These are phyloP conservation scores for Scenedesmus sp. DNA, from an alignment of 163 green algal genomes.

Conservation along the genomic window DNA sequence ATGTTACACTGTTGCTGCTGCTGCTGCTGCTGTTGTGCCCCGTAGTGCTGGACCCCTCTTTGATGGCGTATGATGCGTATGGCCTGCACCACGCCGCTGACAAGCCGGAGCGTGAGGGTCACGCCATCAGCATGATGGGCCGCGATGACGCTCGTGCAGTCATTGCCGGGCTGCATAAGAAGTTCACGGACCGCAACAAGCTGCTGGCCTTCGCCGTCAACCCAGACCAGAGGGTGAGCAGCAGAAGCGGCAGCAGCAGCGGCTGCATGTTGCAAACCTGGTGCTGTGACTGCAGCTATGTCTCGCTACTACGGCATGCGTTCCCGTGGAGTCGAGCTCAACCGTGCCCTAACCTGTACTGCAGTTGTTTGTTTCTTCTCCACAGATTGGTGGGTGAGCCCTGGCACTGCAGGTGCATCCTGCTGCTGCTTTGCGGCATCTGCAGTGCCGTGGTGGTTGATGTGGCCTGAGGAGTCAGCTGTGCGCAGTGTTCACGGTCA, in stretches of 20 bases:
- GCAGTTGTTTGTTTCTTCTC: no score
- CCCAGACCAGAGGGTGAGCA: slow-evolving; percentile 23
- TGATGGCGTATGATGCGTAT: slow-evolving; percentile 45
- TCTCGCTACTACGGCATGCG: no score
- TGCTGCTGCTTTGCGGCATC: no score
- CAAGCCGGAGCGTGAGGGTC: slow-evolving; percentile 32
- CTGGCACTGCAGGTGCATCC: no score
- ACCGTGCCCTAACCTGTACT: no score
- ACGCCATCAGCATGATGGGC: slow-evolving; percentile 34
- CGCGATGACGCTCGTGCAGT: background rate
- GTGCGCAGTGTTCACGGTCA: no score
- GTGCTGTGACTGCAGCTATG: no score
- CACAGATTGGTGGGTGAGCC: no score
- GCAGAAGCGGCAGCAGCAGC: background rate
- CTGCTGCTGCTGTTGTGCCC: background rate
- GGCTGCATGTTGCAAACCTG: background rate
- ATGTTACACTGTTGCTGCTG: background rate
- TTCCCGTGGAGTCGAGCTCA: no score
- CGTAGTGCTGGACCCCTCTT: slow-evolving; percentile 29
- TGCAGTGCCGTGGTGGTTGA: no score
- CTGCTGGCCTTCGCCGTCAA: slow-evolving; percentile 39
- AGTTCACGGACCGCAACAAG: slow-evolving; percentile 42
- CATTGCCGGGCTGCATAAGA: slow-evolving; percentile 30
- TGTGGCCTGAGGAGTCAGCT: no score
- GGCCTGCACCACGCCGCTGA: slow-evolving; percentile 47